These are phyloP conservation scores for Croton setiger DNA, from an alignment of 441 rosid genomes.

Conservation along the genomic window DNA sequence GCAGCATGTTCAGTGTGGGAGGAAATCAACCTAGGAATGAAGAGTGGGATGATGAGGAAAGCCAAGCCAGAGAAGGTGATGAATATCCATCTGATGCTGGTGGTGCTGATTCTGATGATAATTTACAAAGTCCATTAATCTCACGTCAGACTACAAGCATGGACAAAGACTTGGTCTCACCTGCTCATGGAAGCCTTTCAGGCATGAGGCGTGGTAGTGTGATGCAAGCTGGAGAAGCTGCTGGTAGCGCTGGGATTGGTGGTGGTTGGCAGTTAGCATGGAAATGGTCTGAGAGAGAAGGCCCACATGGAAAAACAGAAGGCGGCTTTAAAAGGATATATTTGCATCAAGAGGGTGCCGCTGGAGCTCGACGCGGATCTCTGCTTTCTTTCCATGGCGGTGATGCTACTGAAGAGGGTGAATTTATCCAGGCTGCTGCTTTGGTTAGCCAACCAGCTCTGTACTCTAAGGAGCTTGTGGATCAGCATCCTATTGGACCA, in stretches of 20 bases:
- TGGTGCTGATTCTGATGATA: conserved; percentile 68
- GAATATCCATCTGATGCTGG: conserved; percentile 67
- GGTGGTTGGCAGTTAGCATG: conserved; percentile 99
- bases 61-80: conserved; percentile 55
- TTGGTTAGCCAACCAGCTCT: conserved; percentile 78
- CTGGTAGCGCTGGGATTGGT: conserved; percentile 70
- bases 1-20: conserved; percentile 91
- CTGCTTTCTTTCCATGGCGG: conserved; percentile 52
- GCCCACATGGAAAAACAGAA: conserved; percentile 66
- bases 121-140: conserved; percentile 84
- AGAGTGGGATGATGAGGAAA: conserved; percentile 94
- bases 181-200: conserved; percentile 47
- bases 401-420: conserved; percentile 40
- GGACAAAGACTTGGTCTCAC: conserved; percentile 61
- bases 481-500: conserved; percentile 68
- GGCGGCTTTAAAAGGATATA: conserved; percentile 85
- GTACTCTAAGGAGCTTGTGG: conserved; percentile 53
- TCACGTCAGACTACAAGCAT: conserved; percentile 78
- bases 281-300: conserved; percentile 83
- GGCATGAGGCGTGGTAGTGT: conserved; percentile 58
- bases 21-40: conserved; percentile 60
- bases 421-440: conserved; percentile 70
- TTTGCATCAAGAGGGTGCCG: conserved; percentile 68
- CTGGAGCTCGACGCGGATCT: conserved; percentile 63
- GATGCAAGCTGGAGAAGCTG: conserved; percentile 59